phyloP scores from a whole-genome alignment of 805 yeast genomes.

The Lachancea dasiensis region DNA sequence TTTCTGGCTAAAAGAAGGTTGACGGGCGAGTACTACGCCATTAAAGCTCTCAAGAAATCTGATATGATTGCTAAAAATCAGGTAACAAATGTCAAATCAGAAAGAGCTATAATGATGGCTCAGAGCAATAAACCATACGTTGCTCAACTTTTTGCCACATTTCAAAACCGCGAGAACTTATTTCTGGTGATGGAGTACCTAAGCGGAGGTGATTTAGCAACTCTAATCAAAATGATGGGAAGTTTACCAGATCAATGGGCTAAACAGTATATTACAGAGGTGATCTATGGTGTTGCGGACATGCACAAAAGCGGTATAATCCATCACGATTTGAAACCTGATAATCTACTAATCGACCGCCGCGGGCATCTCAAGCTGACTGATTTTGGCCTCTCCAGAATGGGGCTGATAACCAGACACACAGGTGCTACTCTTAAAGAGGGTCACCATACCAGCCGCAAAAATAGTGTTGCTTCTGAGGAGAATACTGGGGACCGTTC shows the following conservation, averaged over 20 bases:
- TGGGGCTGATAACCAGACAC: conserved; percentile 84
- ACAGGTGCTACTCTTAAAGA: conserved; percentile 22
- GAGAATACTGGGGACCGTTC: conserved; percentile 6
- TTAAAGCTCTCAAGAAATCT: conserved; percentile 81
- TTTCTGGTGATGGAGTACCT: conserved; percentile 95
- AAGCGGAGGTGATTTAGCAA: conserved; percentile 93
- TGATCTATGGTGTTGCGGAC: conserved; percentile 83
- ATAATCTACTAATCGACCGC: conserved; percentile 78
- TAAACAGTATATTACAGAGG: conserved; percentile 79
- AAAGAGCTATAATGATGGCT: conserved; percentile 96
- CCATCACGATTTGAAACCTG: conserved; percentile 95
- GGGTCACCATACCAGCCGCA: conserved; percentile 4
- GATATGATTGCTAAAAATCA: conserved; percentile 98
- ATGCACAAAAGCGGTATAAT: conserved; percentile 84
- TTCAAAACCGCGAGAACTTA: conserved; percentile 80
- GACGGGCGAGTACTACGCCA: conserved; percentile 94
- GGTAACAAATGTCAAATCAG: conserved; percentile 88
- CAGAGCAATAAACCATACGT: conserved; percentile 91
- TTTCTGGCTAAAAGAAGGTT: conserved; percentile 74
- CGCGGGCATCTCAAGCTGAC: conserved; percentile 88
- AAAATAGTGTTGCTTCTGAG: conserved; percentile 8
- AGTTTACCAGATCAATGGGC: conserved; percentile 84
- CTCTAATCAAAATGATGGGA: conserved; percentile 75
- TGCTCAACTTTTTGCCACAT: conserved; percentile 80
- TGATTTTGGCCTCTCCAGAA: conserved; percentile 88